These are phyloP conservation scores for Fusarium sp. DNA, from an alignment of 2,329 filamentous ascomycete species.

Conservation along the genomic window DNA sequence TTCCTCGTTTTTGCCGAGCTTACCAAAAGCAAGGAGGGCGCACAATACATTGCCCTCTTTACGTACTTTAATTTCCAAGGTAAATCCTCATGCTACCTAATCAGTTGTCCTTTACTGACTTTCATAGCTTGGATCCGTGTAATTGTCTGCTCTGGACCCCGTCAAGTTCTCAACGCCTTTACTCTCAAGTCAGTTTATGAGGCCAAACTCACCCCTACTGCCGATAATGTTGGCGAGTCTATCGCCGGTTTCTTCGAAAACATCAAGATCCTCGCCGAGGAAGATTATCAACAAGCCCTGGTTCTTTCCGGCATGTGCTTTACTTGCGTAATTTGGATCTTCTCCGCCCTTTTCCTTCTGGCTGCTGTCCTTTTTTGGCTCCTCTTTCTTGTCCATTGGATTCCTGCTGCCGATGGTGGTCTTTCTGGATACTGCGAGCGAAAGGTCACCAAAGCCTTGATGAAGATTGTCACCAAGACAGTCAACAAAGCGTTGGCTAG, in stretches of 20 bases:
- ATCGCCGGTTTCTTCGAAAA: constrained; percentile 87
- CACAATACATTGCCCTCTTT: constrained; percentile 90
- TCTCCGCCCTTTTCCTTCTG: constrained; percentile 82
- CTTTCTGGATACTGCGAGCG: constrained; percentile 88
- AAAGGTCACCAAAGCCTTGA: constrained; percentile 89
- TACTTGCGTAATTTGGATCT: constrained; percentile 88
- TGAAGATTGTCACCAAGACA: constrained; percentile 85
- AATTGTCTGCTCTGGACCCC: constrained; percentile 90
- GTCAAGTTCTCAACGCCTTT: constrained; percentile 90
- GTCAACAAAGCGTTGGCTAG: constrained; percentile 90
- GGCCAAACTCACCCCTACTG: constrained; percentile 73
- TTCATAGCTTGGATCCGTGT: constrained; percentile 84
- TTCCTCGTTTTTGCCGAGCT: constrained; percentile 94
- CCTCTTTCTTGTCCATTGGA: constrained; percentile 92
- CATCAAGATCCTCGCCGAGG: constrained; percentile 76
- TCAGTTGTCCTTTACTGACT: constrained; percentile 26
- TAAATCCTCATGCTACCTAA: constrained; percentile 52
- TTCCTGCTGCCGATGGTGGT: constrained; percentile 83
- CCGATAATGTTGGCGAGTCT: constrained; percentile 68
- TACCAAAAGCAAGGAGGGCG: constrained; percentile 91
- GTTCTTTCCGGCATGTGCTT: constrained; percentile 94
- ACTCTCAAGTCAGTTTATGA: constrained; percentile 88
- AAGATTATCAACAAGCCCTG: constrained; percentile 82
- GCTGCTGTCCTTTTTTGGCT: constrained; percentile 83
- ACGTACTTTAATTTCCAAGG: constrained; percentile 84